Evolutionary conservation across 1,139 yeast genomes (phyloP), one percentile per base, ranked within the genome.

Genomic region (Debaryomycetaceae sp.): DNA sequence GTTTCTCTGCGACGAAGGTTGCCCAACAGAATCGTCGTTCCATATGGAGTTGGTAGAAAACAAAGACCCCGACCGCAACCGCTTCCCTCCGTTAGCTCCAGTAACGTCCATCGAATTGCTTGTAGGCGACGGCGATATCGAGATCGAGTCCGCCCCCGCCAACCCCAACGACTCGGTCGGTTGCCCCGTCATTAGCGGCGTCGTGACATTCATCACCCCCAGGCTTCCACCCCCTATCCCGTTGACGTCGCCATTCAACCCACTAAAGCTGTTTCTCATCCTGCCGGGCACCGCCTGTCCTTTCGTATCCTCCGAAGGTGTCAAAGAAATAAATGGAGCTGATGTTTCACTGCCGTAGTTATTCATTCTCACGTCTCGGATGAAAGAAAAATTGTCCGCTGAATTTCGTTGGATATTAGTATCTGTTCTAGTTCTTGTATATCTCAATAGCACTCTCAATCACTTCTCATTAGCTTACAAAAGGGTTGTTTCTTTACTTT

Each of bases 11-110:
- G 57, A 52, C 9, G 61, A 56, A 20, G 59, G 46, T 42, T 51
- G 50, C 11, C 45, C 40, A 24, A 50, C 51, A 34, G 59, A 56
- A 51, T 67, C 79, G 59, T 74, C 78, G 50, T 74, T 74, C 79
- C 79, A 74, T 44, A 74, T 74, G 40, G 77, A 72, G 51, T 70
- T 66, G 6, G 75, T 65, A 33, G 75, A 68, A 47, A 73, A 73
- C 45, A 74, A 58, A 3, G 77, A 71, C 3, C 78, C 78, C 4
- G 77, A 71, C 39, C 79, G 60, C 59, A 68, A 64, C 39, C 78
- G 53, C 43, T 66, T 54, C 11, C 44, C 44, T 17, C 45, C 42
- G 22, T 31, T 41, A 13, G 41, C 43, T 9, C 41, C 45, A 35
- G 59, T 57, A 33, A 52, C 53, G 38, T 59, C 63, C 34, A 55